These are phyloP conservation scores for Inonotus obliquus DNA, from an alignment of 1,284 basidiomycete genomes.

Conservation along the genomic window DNA sequence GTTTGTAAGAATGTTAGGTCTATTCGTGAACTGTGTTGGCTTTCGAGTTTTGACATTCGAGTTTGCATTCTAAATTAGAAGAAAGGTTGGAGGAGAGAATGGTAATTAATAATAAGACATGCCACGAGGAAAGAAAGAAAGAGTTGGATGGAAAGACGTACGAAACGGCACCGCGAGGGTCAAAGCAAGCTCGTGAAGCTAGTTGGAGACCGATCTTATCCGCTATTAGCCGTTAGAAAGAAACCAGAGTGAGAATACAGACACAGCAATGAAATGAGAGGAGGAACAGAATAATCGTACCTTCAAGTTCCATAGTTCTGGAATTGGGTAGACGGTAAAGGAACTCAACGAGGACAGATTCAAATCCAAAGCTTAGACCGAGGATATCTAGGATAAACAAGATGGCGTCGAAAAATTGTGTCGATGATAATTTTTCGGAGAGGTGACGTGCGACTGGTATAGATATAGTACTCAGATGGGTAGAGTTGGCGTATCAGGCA, in stretches of 20 bases:
- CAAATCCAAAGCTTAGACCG: constrained; percentile 54
- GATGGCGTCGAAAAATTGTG: constrained; percentile 50
- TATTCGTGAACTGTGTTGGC: constrained; percentile 24
- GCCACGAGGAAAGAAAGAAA: constrained; percentile 17
- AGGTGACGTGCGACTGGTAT: constrained; percentile 67
- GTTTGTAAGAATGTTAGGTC: constrained; percentile 59
- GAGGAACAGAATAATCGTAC: constrained; percentile 30
- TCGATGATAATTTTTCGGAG: constrained; percentile 62
- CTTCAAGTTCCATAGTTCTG: constrained; percentile 78
- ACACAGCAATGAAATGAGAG: not conserved
- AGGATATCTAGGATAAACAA: constrained; percentile 43
- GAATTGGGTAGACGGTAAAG: constrained; percentile 81
- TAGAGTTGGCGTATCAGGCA: constrained; percentile 10
- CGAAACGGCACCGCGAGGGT: constrained; percentile 72
- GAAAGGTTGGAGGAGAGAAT: too few relatives aligned
- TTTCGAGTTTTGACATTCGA: constrained; percentile 54
- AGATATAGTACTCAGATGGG: not conserved
- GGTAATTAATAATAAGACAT: too few relatives aligned
- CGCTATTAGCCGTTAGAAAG: constrained; percentile 37
- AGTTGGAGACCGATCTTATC: constrained; percentile 74
- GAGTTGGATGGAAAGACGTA: constrained; percentile 29
- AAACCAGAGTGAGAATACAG: not conserved
- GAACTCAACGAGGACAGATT: constrained; percentile 43
- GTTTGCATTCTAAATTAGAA: constrained; percentile 53
- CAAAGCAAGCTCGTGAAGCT: constrained; percentile 76